Conservation (phyloP, 352 stramenopile species). For the Labyrinthula sp. region DNA sequence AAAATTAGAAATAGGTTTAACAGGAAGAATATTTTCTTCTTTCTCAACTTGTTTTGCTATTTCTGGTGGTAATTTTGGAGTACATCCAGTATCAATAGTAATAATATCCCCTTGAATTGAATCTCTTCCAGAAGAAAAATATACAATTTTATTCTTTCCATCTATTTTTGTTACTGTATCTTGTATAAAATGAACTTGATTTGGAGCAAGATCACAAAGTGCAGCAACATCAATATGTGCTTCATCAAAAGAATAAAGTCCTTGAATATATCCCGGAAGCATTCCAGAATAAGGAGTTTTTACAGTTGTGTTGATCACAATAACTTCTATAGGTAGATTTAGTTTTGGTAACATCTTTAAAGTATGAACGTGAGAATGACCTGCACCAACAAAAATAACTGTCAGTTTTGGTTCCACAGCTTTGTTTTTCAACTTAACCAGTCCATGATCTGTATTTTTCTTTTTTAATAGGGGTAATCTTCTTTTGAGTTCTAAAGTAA, state of each 20-base stretch:
- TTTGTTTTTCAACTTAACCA: no score
- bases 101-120: slow-evolving; percentile 40
- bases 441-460: no score
- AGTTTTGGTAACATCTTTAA: slow-evolving; percentile 45
- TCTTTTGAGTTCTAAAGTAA: no score
- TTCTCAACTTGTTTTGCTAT: slow-evolving; percentile 6
- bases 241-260: slow-evolving; percentile 41
- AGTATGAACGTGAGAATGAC: slow-evolving; percentile 46
- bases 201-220: slow-evolving; percentile 39
- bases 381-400: slow-evolving; percentile 49
- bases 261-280: slow-evolving; percentile 45
- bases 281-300: slow-evolving; percentile 49
- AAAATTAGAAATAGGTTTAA: slow-evolving; percentile 48
- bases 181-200: slow-evolving; percentile 38
- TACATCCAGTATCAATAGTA: slow-evolving; percentile 43
- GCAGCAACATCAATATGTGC: slow-evolving; percentile 45
- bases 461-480: no score
- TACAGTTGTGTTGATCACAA: slow-evolving; percentile 42
- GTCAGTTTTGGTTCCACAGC: no score
- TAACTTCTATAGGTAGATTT: slow-evolving; percentile 35
- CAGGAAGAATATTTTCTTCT: slow-evolving; percentile 35
- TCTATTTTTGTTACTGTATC: slow-evolving; percentile 36
- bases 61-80: slow-evolving; percentile 32
- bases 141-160: slow-evolving; percentile 30
- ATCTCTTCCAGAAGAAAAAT: slow-evolving; percentile 35